These are phyloP conservation scores for Ophiocordyceps unilateralis DNA, from an alignment of 2,329 filamentous ascomycete genomes.

Conservation along the genomic window DNA sequence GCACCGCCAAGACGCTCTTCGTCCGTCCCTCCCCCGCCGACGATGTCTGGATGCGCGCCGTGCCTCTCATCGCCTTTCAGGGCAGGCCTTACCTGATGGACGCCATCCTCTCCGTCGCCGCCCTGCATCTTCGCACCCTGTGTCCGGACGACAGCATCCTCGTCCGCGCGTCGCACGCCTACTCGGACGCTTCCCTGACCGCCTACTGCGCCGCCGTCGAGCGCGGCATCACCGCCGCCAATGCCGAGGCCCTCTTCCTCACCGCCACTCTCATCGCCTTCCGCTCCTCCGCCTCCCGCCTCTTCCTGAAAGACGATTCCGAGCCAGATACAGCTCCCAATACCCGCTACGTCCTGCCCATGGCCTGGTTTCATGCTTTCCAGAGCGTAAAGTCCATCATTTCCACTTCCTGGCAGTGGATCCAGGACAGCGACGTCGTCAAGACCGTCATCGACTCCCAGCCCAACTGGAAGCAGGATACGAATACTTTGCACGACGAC, in stretches of 20 bases:
- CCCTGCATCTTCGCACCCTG: constrained; percentile 41
- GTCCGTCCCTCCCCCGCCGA: constrained; percentile 32
- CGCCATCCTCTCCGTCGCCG: constrained; percentile 45
- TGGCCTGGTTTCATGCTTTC: constrained; percentile 50
- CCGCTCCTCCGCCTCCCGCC: constrained; percentile 44
- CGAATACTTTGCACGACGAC: constrained; percentile 28
- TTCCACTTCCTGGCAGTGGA: constrained; percentile 45
- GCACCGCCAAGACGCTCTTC: constrained; percentile 42
- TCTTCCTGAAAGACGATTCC: constrained; percentile 40
- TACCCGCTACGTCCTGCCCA: constrained; percentile 37
- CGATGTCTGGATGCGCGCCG: constrained; percentile 40
- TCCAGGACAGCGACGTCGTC: constrained; percentile 38
- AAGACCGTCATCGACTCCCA: constrained; percentile 47
- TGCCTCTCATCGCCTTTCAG: constrained; percentile 43
- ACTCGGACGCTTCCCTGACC: constrained; percentile 45
- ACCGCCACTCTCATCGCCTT: constrained; percentile 49
- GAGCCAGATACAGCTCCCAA: constrained; percentile 20
- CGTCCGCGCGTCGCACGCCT: constrained; percentile 45
- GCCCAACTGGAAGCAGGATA: constrained; percentile 41
- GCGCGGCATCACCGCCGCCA: constrained; percentile 37
- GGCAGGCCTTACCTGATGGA: constrained; percentile 43
- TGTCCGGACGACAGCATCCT: constrained; percentile 40
- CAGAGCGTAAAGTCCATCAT: constrained; percentile 51
- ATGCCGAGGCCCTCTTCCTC: constrained; percentile 45
- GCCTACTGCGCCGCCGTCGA: constrained; percentile 41